Evolutionary conservation across 1,284 basidiomycete genomes (phyloP), one percentile per base, ranked within the genome.

Genomic region (Inonotus obliquus): DNA sequence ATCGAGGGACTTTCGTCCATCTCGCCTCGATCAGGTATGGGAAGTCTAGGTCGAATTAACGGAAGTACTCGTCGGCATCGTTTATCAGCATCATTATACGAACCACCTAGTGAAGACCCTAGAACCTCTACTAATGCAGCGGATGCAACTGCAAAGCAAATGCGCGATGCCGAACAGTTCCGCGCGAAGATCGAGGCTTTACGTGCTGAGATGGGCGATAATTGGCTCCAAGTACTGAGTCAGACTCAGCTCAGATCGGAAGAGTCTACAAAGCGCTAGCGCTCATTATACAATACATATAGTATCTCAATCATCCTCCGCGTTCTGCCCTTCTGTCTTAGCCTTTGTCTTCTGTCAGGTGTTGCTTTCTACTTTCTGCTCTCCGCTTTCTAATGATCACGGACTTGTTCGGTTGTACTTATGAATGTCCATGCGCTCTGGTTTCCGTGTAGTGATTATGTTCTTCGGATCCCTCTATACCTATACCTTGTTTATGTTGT

Each of bases 131-230:
- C 69, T 35, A 70, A 65, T 38, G 75, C 75, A 53, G 69, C 67
- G 2, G 71, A 70, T 59, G 70, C 66, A 45, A 69, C 67, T 38
- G 73, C 62, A 57, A 76, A 72, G 48, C 75, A 78, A 59, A 70
- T 76, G 54, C 70, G 72, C 64, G 81, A 83, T 65, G 87, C 81
- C 14, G 90, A 91, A 61, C 80, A 84, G 49, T 91, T 90, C 70
- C 79, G 92, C 51, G 82, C 83, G 63, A 80, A 81, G 68, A 91
- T 95, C 64, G 92, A 94, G 76, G 86, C 86, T 6, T 69, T 95
- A 69, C 84, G 89, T 72, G 80, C 84, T 63, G 92, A 94, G 68
- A 92, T 94, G 79, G 92, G 92, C 1, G 92, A 93, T 44, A 86
- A 86, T 11, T 94, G 91, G 91, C 69, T 93, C 68, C 91, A 89